Conservation (phyloP, 1,284 basidiomycete genomes). For the Macrocystidia cucumis region DNA sequence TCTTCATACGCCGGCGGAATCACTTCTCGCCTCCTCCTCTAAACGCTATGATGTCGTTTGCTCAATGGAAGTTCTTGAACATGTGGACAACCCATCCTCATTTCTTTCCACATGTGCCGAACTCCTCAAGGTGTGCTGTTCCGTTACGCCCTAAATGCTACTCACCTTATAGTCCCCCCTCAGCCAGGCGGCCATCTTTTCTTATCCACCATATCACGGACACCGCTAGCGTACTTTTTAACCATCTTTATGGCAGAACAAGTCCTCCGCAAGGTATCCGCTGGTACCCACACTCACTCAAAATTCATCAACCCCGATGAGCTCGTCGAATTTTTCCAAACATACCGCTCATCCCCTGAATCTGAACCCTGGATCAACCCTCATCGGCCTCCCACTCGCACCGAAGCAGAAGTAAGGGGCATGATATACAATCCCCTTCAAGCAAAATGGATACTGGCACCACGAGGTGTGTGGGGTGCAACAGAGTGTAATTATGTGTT, state of each 20-base stretch:
- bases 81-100: conserved; percentile 85
- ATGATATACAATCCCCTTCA: conserved; percentile 77
- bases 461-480: conserved; percentile 51
- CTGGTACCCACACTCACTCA: conserved; percentile 87
- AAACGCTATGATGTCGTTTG: conserved; percentile 88
- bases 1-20: conserved; percentile 76
- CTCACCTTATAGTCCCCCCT: conserved; percentile 5
- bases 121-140: conserved; percentile 88
- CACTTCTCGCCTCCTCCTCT: conserved; percentile 49
- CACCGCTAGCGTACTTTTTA: conserved; percentile 82
- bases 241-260: conserved; percentile 91
- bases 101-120: conserved; percentile 81
- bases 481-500: conserved; percentile 78
- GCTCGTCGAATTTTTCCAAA: conserved; percentile 77
- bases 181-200: conserved; percentile 95
- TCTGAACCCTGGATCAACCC: conserved; percentile 29
- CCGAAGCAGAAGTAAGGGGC: conserved; percentile 76
- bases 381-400: conserved; percentile 38
- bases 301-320: conserved; percentile 92
- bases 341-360: conserved; percentile 36
- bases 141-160: conserved; percentile 2
- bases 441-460: conserved; percentile 66
- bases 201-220: conserved; percentile 94
- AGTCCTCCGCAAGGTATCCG: conserved; percentile 74
- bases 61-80: conserved; percentile 97